A percentile compares a stretch with the other conserved stretches of the same genome.
phyloP scores from a whole-genome alignment of 768 basidiomycete species.

The Termitomyces sp. region DNA sequence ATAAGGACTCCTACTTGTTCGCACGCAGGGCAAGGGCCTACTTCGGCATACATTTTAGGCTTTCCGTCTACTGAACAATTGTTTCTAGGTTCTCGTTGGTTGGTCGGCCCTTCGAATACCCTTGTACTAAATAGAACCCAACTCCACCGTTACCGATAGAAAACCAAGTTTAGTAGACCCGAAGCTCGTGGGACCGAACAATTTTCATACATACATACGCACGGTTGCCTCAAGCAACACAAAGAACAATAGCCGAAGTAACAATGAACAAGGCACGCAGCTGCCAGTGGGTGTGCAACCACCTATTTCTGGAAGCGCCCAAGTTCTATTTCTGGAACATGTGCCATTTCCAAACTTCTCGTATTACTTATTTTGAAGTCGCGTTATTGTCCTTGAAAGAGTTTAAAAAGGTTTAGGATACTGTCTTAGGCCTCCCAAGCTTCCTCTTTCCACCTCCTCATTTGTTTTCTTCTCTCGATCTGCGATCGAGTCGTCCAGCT shows the following conservation, averaged over 20 bases:
- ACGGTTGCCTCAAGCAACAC: no score
- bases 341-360: not conserved
- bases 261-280: not conserved
- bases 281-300: not conserved
- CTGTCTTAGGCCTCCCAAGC: not conserved
- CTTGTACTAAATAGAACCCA: no score
- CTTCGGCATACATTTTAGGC: not conserved
- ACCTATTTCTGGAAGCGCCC: not conserved
- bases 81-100: no score
- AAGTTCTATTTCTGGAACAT: not conserved
- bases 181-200: not conserved
- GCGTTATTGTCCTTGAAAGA: not conserved
- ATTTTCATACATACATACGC: no score
- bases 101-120: not conserved
- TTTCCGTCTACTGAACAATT: not conserved
- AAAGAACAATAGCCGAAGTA: not conserved
- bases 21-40: not conserved
- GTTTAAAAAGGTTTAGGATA: not conserved
- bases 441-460: not conserved
- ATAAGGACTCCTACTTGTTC: not conserved
- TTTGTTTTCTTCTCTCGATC: not conserved
- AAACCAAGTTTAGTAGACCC: not conserved
- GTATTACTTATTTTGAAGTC: not conserved
- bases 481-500: not conserved
- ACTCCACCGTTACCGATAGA: not conserved